A percentile compares a stretch with the other conserved stretches of the same genome.
Conservation (phyloP, 768 basidiomycete genomes). For the Cantharellus cinnabarinus region DNA sequence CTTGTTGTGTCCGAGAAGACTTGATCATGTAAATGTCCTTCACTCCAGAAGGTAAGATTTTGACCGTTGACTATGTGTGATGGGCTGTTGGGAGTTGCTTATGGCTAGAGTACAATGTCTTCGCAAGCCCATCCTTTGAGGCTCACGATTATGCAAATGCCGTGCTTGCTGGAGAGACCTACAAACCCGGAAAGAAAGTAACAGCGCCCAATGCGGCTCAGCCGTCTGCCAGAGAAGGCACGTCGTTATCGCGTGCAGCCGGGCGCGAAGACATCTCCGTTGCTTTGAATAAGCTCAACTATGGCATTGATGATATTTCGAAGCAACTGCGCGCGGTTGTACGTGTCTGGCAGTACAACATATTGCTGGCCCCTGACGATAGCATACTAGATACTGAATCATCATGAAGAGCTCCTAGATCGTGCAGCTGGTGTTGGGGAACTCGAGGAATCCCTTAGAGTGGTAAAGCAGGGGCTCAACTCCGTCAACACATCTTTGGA, state of each 20-base stretch:
- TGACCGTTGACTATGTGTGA: too few species aligned
- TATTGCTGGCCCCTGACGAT: not conserved
- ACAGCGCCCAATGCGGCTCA: not conserved
- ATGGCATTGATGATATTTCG: constrained; percentile 78
- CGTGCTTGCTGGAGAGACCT: constrained; percentile 63
- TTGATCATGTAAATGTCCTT: too few species aligned
- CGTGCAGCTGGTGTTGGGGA: constrained; percentile 58
- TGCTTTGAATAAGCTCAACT: constrained; percentile 70
- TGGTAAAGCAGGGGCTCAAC: constrained; percentile 45
- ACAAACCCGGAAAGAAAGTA: constrained; percentile 21
- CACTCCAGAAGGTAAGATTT: too few species aligned
- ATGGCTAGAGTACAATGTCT: constrained; percentile 47
- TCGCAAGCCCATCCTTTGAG: constrained; percentile 57
- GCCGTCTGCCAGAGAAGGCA: constrained; percentile 29
- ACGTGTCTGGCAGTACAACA: constrained; percentile 13
- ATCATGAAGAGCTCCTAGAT: constrained; percentile 64
- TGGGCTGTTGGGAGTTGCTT: not conserved
- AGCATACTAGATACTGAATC: constrained; percentile 44
- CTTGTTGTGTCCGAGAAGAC: too few species aligned
- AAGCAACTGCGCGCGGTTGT: constrained; percentile 79
- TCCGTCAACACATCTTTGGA: constrained; percentile 61
- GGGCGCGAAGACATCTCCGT: constrained; percentile 72
- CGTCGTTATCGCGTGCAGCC: not conserved
- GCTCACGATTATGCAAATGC: constrained; percentile 82
- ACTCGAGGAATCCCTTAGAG: constrained; percentile 47